A percentile compares a stretch with the other conserved stretches of the same genome.
These are phyloP conservation scores for Aspergillus homomorphus DNA, from an alignment of 495 filamentous ascomycete species.

Conservation along the genomic window DNA sequence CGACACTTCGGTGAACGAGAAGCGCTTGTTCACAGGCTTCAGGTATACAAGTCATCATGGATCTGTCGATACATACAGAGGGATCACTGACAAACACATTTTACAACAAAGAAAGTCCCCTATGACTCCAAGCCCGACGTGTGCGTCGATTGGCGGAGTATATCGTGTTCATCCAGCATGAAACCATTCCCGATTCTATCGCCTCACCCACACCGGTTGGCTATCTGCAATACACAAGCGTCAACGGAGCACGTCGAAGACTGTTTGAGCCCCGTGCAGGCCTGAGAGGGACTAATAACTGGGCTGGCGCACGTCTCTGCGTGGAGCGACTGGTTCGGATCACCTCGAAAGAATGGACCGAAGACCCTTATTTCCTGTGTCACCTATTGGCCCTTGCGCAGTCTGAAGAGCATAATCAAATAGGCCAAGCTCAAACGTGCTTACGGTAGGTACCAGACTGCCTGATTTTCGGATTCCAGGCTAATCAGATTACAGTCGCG, in stretches of 20 bases:
- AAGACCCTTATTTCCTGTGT: conserved; percentile 24
- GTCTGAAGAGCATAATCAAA: conserved; percentile 11
- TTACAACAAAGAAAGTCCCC: conserved; percentile 15
- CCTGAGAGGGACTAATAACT: background rate
- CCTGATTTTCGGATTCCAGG: conserved; percentile 1
- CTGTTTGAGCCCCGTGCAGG: background rate
- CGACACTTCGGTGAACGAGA: too few relatives aligned
- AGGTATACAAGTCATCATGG: too few relatives aligned
- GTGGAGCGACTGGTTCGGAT: conserved; percentile 3
- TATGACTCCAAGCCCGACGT: conserved; percentile 13
- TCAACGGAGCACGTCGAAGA: conserved; percentile 2
- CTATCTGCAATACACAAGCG: conserved; percentile 12
- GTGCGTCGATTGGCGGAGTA: conserved; percentile 14
- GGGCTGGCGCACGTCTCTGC: background rate
- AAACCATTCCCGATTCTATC: background rate
- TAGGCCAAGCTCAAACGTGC: conserved; percentile 1
- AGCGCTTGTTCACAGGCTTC: too few relatives aligned
- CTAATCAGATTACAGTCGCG: conserved; percentile 17
- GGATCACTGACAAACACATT: conserved; percentile 1
- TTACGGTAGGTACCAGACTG: conserved; percentile 11
- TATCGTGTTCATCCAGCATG: conserved; percentile 13
- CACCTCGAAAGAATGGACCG: conserved; percentile 19
- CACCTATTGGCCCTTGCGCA: conserved; percentile 23
- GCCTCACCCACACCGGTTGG: conserved; percentile 7
- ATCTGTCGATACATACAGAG: background rate